Evolutionary conservation across 345 rosid genomes (phyloP), one percentile per base, ranked within the genome.

Genomic region (Eutrema japonicum): DNA sequence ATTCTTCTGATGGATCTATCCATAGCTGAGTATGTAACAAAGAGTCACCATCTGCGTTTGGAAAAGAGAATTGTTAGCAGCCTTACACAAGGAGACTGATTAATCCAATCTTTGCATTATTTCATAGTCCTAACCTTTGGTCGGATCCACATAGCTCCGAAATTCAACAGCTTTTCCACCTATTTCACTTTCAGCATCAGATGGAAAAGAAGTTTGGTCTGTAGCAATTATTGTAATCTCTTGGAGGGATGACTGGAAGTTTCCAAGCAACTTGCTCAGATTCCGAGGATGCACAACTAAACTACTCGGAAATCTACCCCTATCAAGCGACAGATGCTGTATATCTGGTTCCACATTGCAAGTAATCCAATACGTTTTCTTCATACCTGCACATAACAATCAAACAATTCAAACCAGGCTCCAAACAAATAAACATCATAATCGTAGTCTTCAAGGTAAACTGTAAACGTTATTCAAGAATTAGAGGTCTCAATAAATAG

Each of bases 151-250:
- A 57, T 92, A 92, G 82, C 97, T 90, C 73, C 93, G 85, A 52
- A 92, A 86, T 75, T 95, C 99, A 77, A 90, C 98, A 78, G 98
- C 87, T 81, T 95, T 90, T 53, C 98, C 96, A 59, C 96, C 98
- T 16, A 87, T 86, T 78, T 88, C 89, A 79, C 82, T 84, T 43
- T 73, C 92, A 83, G 79, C 84, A 85, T 92, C 94, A 35, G 94
- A 82, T 74, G 96, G 91, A 45, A 75, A 64, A 33, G 86, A 80
- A 49, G 75, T 64, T 22, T 82, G 81, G 66, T 92, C 96, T 14
- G 99, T 95, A 55, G 98, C 92, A 68, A 95, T 87, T 49, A 92
- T 77, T 56, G 97, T 88, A 54, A 92, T 95, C 86, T 90, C 99
- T 78, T 88, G 98, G 78, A 95, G 99, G 66, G 98, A 88, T 78